Conservation (phyloP, 345 rosid species). For the Acer campestre region DNA sequence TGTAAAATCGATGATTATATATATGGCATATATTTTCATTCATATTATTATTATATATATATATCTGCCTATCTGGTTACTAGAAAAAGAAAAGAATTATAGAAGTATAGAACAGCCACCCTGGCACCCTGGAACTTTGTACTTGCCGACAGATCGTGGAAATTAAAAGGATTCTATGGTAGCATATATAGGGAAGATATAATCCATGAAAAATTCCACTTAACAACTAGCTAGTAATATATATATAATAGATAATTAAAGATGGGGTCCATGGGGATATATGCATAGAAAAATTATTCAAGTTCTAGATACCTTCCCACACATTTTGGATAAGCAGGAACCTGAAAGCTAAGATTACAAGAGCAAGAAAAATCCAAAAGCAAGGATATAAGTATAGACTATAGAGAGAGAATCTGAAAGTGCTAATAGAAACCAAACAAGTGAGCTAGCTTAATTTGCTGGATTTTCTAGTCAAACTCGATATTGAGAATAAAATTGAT, state of each 20-base stretch:
- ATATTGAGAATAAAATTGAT: no score
- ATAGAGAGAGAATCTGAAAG: constrained; percentile 22
- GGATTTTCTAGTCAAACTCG: constrained; percentile 18
- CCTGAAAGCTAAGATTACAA: not conserved
- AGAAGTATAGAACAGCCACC: not conserved
- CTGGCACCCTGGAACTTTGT: not conserved
- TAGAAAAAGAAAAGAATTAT: not conserved
- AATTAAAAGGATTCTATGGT: not conserved
- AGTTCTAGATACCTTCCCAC: not conserved
- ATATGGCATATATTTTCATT: not conserved
- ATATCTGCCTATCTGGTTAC: not conserved
- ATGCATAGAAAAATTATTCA: not conserved
- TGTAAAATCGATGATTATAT: not conserved
- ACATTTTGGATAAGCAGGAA: constrained; percentile 6
- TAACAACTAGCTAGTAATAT: not conserved
- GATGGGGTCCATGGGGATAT: no score
- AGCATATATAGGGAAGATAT: not conserved
- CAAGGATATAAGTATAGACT: constrained; percentile 19
- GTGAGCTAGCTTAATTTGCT: constrained; percentile 14
- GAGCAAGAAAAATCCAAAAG: constrained; percentile 17
- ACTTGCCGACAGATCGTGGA: not conserved
- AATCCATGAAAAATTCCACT: not conserved
- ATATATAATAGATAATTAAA: not conserved
- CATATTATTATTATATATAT: not conserved
- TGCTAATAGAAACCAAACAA: constrained; percentile 21